Evolutionary conservation across 1,284 basidiomycete genomes (phyloP).

Genomic region (Leccinum pachyderme): DNA sequence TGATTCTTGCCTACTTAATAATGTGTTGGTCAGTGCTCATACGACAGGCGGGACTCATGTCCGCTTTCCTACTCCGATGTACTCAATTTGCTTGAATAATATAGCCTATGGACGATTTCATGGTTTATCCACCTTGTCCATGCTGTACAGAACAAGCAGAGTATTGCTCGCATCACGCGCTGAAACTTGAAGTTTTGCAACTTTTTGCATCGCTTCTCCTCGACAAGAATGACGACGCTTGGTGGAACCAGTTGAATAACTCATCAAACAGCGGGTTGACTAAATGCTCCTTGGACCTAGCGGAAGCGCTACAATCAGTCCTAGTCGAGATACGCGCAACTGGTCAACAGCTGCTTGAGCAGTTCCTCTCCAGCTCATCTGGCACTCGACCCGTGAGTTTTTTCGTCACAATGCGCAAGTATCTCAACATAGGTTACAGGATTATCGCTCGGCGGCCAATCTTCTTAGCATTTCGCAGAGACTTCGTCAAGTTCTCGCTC

Average conservation of each 20-base stretch:
- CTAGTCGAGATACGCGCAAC: slow-evolving; percentile 20
- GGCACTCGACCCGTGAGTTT: slow-evolving; percentile 13
- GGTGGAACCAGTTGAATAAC: slow-evolving; percentile 1
- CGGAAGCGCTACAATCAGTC: slow-evolving; percentile 25
- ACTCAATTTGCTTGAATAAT: slow-evolving; percentile 32
- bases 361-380: slow-evolving; percentile 19
- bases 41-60: slow-evolving; percentile 11
- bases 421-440: slow-evolving; percentile 9
- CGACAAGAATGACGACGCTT: slow-evolving; percentile 16
- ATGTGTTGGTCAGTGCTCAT: slow-evolving; percentile 31
- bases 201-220: slow-evolving; percentile 31
- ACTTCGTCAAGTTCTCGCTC: slow-evolving; percentile 32
- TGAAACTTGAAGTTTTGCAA: slow-evolving; percentile 32
- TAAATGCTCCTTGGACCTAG: slow-evolving; percentile 16
- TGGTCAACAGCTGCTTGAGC: slow-evolving; percentile 20
- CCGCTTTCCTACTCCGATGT: slow-evolving; percentile 20
- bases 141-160: slow-evolving; percentile 25
- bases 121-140: slow-evolving; percentile 36
- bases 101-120: slow-evolving; percentile 42
- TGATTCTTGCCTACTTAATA: slow-evolving; percentile 7
- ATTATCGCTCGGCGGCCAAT: slow-evolving; percentile 24
- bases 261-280: neutral
- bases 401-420: neutral
- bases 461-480: slow-evolving; percentile 38
- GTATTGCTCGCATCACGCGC: slow-evolving; percentile 20